phyloP scores from a whole-genome alignment of 495 filamentous ascomycete genomes.

The Daldinia vernicosa region DNA sequence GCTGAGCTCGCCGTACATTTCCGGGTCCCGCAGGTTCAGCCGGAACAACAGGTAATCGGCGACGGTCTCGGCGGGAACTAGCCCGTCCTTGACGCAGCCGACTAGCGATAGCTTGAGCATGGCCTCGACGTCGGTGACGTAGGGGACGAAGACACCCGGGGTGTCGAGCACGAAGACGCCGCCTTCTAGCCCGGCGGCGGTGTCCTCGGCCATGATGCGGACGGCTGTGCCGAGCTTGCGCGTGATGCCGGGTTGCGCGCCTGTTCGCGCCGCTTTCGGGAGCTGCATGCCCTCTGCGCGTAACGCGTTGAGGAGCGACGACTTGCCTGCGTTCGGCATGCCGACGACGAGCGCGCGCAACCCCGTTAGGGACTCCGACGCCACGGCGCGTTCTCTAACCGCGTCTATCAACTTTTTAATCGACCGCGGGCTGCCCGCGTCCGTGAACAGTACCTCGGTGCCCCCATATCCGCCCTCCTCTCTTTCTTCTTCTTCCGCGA shows the following conservation, averaged over 20 bases:
- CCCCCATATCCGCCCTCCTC: conserved; percentile 19
- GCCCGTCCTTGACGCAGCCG: conserved; percentile 87
- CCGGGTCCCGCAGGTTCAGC: conserved; percentile 70
- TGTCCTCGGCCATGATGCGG: conserved; percentile 66
- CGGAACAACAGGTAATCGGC: conserved; percentile 91
- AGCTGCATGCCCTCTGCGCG: conserved; percentile 68
- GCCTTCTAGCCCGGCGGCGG: conserved; percentile 41
- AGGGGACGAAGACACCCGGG: conserved; percentile 90
- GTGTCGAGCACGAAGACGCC: conserved; percentile 63
- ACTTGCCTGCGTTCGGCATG: conserved; percentile 97
- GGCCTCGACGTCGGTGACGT: conserved; percentile 80
- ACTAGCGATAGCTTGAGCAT: conserved; percentile 94
- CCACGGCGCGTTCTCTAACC: conserved; percentile 47
- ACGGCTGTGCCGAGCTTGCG: conserved; percentile 84
- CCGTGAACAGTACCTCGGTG: conserved; percentile 44
- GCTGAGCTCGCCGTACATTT: conserved; percentile 69
- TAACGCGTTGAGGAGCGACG: conserved; percentile 86
- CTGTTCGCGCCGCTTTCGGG: conserved; percentile 79
- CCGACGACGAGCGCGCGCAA: conserved; percentile 87
- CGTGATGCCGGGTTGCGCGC: conserved; percentile 88
- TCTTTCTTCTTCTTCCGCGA: conserved; percentile 36
- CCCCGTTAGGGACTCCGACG: conserved; percentile 57
- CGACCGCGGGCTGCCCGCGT: conserved; percentile 54
- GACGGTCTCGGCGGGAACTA: conserved; percentile 76
- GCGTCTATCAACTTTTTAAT: conserved; percentile 43